Evolutionary conservation across 2,329 filamentous ascomycete genomes (phyloP), one percentile per base, ranked within the genome.

Genomic region (Diaporthe vexans): DNA sequence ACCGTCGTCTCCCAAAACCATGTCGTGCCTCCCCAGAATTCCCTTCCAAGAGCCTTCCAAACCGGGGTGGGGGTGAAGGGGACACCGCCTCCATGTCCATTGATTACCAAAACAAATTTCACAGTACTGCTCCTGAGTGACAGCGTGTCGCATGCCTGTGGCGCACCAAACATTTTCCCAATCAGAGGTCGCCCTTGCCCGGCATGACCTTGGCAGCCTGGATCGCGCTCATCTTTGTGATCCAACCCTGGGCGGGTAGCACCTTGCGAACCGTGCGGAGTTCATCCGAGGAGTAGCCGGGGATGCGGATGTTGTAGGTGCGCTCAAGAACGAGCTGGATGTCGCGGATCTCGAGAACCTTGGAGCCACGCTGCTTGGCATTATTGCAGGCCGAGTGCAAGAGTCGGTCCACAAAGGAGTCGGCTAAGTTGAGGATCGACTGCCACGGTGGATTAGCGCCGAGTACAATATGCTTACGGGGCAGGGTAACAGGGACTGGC

Each of bases 221-320:
- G 21, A 99, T 93, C 33, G 97, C 96, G 80, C 95, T 96, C 93
- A 99, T 97, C 88, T 99, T 99, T 78, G 94, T 93, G 76, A 97
- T 96, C 95, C 97, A 99, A 29, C 92, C 94, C 21, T 93, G 87
- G 26, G 95, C 92, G 2, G 97, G 97, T 82, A 97, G 94, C 71
- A 97, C 93, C 87, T 98, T 98, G 82, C 95, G 93, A 40, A 98
- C 96, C 0, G 95, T 98, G 73, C 97, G 92, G 75, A 98, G 90
- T 84, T 99, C 97, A 81, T 99, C 97, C 4, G 95, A 94, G 0
- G 95, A 94, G 84, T 97, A 98, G 17, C 97, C 97, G 0, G 97
- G 97, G 74, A 99, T 95, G 73, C 94, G 93, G 80, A 97, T 96
- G 83, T 97, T 97, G 88, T 95, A 96, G 76, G 93, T 93, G 75